A percentile compares a stretch with the other conserved stretches of the same genome.
Evolutionary conservation across 2,329 filamentous ascomycete species (phyloP).

Genomic region (Fusarium sp.): DNA sequence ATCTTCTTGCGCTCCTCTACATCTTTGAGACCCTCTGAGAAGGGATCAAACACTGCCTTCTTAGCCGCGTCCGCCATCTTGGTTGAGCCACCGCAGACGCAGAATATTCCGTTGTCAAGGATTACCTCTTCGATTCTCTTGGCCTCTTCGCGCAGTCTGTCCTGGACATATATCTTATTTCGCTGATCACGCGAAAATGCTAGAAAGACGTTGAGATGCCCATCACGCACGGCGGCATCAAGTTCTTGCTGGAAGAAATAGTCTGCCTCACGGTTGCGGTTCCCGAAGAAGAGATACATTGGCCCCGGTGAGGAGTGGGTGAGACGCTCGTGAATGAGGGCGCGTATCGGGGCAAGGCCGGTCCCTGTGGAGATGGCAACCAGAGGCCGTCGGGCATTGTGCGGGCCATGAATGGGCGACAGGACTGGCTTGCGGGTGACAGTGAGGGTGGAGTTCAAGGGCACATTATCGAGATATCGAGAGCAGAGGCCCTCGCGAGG

Average conservation of each 20-base stretch:
- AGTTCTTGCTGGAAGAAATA: constrained; percentile 88
- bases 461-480: constrained; percentile 79
- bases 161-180: constrained; percentile 68
- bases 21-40: constrained; percentile 54
- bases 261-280: constrained; percentile 79
- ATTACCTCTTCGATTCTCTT: constrained; percentile 52
- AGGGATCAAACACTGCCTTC: constrained; percentile 63
- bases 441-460: constrained; percentile 67
- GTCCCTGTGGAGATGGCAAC: constrained; percentile 88
- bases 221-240: constrained; percentile 53
- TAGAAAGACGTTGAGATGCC: constrained; percentile 53
- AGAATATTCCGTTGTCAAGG: constrained; percentile 59
- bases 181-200: constrained; percentile 63
- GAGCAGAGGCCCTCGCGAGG: constrained; percentile 91
- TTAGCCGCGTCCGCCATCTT: constrained; percentile 70
- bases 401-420: constrained; percentile 56
- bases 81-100: constrained; percentile 68
- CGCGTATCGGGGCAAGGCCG: constrained; percentile 85
- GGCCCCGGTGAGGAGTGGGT: constrained; percentile 49
- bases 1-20: constrained; percentile 56
- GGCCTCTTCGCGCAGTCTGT: constrained; percentile 62
- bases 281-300: constrained; percentile 83
- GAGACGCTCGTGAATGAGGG: constrained; percentile 81
- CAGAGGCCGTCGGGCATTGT: constrained; percentile 65
- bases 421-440: constrained; percentile 68